These are phyloP conservation scores for Lactarius deliciosus DNA, from an alignment of 768 basidiomycete species.

Conservation along the genomic window DNA sequence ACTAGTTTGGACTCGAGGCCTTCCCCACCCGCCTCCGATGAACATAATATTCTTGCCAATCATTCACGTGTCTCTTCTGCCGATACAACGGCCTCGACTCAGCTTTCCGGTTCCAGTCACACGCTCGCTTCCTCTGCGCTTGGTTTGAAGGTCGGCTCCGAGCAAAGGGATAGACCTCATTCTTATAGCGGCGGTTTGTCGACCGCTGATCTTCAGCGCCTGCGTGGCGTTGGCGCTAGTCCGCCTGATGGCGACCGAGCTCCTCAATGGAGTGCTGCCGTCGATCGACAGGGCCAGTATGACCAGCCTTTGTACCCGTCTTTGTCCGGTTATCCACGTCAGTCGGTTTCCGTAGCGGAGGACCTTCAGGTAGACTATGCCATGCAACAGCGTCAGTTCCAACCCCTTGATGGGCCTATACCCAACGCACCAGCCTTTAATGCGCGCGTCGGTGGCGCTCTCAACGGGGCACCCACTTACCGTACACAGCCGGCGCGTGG, in stretches of 20 bases:
- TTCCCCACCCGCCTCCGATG: constrained; percentile 67
- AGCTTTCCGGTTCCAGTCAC: constrained; percentile 53
- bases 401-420: constrained; percentile 42
- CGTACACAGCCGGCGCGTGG: constrained; percentile 58
- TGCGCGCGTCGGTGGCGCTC: constrained; percentile 53
- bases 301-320: constrained; percentile 62
- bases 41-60: constrained; percentile 56
- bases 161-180: constrained; percentile 75
- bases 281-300: constrained; percentile 34
- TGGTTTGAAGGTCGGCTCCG: constrained; percentile 55
- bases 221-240: constrained; percentile 60
- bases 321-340: constrained; percentile 52
- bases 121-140: constrained; percentile 52
- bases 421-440: constrained; percentile 39
- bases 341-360: constrained; percentile 32
- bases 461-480: constrained; percentile 52
- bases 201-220: constrained; percentile 67
- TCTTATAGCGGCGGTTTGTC: constrained; percentile 81
- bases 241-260: constrained; percentile 31
- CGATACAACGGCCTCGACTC: constrained; percentile 66
- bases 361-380: constrained; percentile 54
- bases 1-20: constrained; percentile 60
- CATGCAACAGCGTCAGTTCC: constrained; percentile 57
- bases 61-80: constrained; percentile 85
- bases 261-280: constrained; percentile 34